phyloP scores from a whole-genome alignment of 2,329 filamentous ascomycete species.

The Colletotrichum sp. region DNA sequence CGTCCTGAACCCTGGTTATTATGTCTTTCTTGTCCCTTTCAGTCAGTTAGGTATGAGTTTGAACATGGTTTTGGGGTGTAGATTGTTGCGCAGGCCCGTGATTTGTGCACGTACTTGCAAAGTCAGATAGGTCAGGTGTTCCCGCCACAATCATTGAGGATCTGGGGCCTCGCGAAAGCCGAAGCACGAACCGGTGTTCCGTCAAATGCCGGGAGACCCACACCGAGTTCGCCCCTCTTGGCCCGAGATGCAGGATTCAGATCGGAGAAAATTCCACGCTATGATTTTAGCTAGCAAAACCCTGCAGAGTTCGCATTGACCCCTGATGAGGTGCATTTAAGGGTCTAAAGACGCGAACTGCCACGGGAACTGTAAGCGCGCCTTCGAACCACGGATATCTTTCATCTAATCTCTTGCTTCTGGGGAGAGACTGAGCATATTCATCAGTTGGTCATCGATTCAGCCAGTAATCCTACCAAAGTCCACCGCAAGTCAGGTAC shows the following conservation, averaged over 20 bases:
- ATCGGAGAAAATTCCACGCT: not conserved
- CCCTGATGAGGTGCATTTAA: not conserved
- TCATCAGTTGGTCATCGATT: not conserved
- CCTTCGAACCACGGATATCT: not conserved
- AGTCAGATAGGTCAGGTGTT: not conserved
- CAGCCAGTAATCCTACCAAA: not conserved
- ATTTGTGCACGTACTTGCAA: not conserved
- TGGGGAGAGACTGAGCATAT: not conserved
- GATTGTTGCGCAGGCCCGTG: not conserved
- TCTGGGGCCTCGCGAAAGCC: not conserved
- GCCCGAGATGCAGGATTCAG: not conserved
- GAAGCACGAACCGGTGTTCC: not conserved
- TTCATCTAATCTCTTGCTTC: not conserved
- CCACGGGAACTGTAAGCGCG: not conserved
- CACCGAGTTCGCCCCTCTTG: not conserved
- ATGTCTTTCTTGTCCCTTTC: not conserved
- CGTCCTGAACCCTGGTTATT: not conserved
- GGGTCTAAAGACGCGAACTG: not conserved
- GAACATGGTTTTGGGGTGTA: not conserved
- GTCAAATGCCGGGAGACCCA: not conserved
- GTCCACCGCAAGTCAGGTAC: not conserved
- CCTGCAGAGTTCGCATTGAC: not conserved
- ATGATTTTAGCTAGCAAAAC: not conserved
- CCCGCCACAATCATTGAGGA: not conserved
- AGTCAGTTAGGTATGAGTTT: not conserved